Conservation (phyloP, 75 land plant species). For the Sequoiadendron giganteum region DNA sequence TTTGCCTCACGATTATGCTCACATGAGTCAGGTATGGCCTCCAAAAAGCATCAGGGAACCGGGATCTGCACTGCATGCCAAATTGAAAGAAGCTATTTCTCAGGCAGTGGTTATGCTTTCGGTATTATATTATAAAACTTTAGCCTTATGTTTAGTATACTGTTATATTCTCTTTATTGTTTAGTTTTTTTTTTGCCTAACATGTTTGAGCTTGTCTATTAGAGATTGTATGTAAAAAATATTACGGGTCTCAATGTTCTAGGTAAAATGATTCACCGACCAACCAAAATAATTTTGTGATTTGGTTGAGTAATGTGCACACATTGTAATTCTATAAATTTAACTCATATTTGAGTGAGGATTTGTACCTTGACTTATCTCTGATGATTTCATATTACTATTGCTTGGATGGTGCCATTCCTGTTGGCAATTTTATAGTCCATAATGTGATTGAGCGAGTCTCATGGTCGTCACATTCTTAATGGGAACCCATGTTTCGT, state of each 20-base stretch:
- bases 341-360: neutral
- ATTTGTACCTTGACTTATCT: neutral
- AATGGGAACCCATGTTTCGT: neutral
- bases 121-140: neutral
- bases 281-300: neutral
- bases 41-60: constrained; percentile 88
- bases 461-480: neutral
- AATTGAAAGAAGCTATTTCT: constrained; percentile 71
- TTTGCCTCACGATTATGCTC: neutral
- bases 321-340: neutral
- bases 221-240: neutral
- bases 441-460: neutral
- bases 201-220: neutral
- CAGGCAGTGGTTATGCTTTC: constrained; percentile 41
- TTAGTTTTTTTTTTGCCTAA: neutral
- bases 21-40: constrained; percentile 79
- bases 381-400: neutral
- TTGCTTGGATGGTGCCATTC: neutral
- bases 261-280: neutral
- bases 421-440: neutral
- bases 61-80: constrained; percentile 64
- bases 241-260: neutral
- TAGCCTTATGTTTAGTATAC: neutral
- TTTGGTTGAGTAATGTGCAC: neutral
- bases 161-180: neutral